Percentiles rank a stretch among this genome's conserved stretches.
Conservation (phyloP, 345 rosid genomes). For the Eucalyptus polyanthemos region DNA sequence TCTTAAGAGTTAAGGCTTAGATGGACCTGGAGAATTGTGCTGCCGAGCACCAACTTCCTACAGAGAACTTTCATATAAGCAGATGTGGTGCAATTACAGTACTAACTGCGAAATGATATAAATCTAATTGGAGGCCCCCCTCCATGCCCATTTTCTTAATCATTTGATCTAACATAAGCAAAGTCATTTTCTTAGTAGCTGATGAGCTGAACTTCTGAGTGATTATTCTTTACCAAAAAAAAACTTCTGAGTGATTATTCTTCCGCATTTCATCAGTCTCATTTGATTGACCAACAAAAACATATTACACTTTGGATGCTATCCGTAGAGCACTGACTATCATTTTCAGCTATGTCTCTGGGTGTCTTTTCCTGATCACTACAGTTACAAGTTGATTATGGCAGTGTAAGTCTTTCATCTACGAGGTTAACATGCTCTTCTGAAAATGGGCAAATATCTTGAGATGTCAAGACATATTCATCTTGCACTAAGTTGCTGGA, state of each 20-base stretch:
- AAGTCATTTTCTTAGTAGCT: background rate
- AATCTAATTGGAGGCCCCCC: background rate
- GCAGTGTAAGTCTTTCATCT: background rate
- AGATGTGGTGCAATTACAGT: background rate
- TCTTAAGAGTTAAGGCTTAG: background rate
- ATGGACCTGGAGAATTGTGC: background rate
- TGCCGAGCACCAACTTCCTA: background rate
- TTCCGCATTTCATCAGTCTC: background rate
- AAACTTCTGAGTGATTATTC: background rate
- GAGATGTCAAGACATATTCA: background rate
- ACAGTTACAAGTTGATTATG: background rate
- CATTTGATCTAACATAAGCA: background rate
- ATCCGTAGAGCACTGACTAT: background rate
- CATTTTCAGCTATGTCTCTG: background rate
- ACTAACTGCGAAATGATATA: background rate
- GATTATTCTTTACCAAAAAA: background rate
- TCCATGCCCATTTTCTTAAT: background rate
- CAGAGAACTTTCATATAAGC: background rate
- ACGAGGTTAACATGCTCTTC: background rate
- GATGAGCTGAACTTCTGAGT: background rate
- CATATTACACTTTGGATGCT: background rate
- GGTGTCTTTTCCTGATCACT: background rate
- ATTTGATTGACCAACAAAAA: background rate
- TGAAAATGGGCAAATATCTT: background rate
- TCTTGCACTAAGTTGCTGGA: background rate